Percentiles rank a stretch among this genome's conserved stretches.
phyloP scores from a whole-genome alignment of 2,329 filamentous ascomycete genomes.

The Alternaria hordeiaustralica region DNA sequence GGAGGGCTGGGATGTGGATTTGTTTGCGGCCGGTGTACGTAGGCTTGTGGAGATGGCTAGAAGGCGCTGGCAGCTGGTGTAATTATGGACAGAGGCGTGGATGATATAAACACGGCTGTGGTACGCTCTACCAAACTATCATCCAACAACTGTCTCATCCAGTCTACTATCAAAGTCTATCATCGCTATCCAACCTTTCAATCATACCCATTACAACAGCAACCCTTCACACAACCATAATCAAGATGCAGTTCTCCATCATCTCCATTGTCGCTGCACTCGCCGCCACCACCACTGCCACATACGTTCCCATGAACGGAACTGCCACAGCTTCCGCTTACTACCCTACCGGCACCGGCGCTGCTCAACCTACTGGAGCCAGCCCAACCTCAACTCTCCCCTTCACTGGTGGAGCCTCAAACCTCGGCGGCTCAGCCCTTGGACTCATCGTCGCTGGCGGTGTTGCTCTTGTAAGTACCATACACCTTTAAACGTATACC shows the following conservation, averaged over 20 bases:
- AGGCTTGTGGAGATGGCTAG: constrained; percentile 11
- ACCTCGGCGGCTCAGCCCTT: constrained; percentile 34
- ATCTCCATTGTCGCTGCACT: constrained; percentile 32
- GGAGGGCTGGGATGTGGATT: constrained; percentile 15
- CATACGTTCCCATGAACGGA: constrained; percentile 31
- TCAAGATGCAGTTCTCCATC: constrained; percentile 44
- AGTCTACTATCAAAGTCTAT: background rate
- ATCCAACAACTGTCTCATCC: background rate
- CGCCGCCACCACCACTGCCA: constrained; percentile 36
- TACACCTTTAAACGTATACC: background rate
- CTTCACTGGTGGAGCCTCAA: constrained; percentile 37
- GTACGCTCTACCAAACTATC: background rate
- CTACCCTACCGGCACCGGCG: constrained; percentile 37
- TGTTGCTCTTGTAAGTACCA: constrained; percentile 37
- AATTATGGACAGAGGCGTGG: background rate
- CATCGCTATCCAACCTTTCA: background rate
- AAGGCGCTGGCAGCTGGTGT: background rate
- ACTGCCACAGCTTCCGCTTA: constrained; percentile 26
- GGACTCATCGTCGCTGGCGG: constrained; percentile 40
- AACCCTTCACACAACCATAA: constrained; percentile 7
- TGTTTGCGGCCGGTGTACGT: constrained; percentile 17
- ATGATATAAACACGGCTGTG: constrained; percentile 12
- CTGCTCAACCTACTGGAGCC: constrained; percentile 18
- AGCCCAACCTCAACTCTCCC: constrained; percentile 26
- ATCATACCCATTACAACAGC: background rate